phyloP scores from a whole-genome alignment of 2,329 filamentous ascomycete genomes.

The Paraphoma chrysanthemicola region DNA sequence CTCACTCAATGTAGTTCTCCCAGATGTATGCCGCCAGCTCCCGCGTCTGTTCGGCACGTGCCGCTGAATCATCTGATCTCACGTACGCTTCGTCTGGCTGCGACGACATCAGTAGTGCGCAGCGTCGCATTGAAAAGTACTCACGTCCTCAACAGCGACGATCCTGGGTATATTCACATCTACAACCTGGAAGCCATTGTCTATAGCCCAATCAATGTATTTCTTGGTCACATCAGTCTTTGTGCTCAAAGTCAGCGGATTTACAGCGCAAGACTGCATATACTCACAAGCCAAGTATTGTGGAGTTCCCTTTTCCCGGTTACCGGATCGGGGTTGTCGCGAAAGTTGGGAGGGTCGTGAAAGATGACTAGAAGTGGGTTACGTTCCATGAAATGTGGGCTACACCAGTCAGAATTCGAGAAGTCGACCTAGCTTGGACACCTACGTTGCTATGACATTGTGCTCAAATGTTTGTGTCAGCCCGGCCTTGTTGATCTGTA shows the following conservation, averaged over 20 bases:
- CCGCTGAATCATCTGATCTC: slow-evolving; percentile 56
- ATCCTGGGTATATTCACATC: slow-evolving; percentile 90
- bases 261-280: slow-evolving; percentile 37
- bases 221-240: slow-evolving; percentile 82
- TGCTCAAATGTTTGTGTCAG: slow-evolving; percentile 82
- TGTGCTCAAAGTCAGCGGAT: slow-evolving; percentile 50
- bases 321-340: slow-evolving; percentile 51
- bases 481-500: slow-evolving; percentile 78
- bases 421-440: background rate
- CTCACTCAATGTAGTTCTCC: slow-evolving; percentile 92
- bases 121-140: slow-evolving; percentile 7
- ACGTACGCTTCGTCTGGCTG: slow-evolving; percentile 39
- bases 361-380: slow-evolving; percentile 82
- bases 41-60: slow-evolving; percentile 58
- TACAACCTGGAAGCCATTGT: slow-evolving; percentile 81
- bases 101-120: slow-evolving; percentile 5
- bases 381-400: slow-evolving; percentile 68
- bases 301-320: slow-evolving; percentile 79
- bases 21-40: slow-evolving; percentile 86
- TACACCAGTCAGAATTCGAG: slow-evolving; percentile 34
- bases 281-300: slow-evolving; percentile 84
- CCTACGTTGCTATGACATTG: slow-evolving; percentile 80
- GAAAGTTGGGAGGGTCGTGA: slow-evolving; percentile 74
- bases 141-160: slow-evolving; percentile 69
- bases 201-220: slow-evolving; percentile 83